These are phyloP conservation scores for Linnemannia exigua DNA, from an alignment of 192 early-diverging fungal genomes.

Conservation along the genomic window DNA sequence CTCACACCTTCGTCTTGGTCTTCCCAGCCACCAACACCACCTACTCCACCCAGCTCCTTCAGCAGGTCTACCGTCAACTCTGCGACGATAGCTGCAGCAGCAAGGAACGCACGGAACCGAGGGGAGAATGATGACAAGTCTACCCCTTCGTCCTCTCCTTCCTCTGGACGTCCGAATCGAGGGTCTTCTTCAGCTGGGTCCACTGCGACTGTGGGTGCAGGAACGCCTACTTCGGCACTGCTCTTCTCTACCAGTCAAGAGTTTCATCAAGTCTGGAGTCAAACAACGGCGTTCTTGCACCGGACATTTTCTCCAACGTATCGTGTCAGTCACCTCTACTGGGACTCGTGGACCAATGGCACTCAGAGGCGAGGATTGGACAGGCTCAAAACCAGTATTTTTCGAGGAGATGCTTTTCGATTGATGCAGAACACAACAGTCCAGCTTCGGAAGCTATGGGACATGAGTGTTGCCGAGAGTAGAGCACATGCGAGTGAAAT, in stretches of 20 bases:
- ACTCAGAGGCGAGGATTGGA: slow-evolving; percentile 48
- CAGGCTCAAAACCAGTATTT: slow-evolving; percentile 27
- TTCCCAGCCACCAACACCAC: neutral
- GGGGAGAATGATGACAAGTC: neutral
- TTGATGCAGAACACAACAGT: slow-evolving; percentile 28
- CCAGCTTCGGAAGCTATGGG: slow-evolving; percentile 16
- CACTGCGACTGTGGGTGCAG: slow-evolving; percentile 8
- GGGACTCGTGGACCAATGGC: slow-evolving; percentile 53
- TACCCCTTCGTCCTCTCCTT: neutral
- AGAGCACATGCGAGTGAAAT: slow-evolving; percentile 13
- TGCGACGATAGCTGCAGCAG: neutral
- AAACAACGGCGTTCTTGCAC: slow-evolving; percentile 41
- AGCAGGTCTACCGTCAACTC: neutral
- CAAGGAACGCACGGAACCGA: neutral
- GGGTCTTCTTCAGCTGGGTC: neutral
- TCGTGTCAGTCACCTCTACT: slow-evolving; percentile 32
- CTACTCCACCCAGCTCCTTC: neutral
- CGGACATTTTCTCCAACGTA: slow-evolving; percentile 53
- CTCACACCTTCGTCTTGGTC: neutral
- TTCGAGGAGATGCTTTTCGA: slow-evolving; percentile 35
- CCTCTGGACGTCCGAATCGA: neutral
- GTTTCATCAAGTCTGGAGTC: slow-evolving; percentile 24
- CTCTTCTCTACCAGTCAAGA: slow-evolving; percentile 36
- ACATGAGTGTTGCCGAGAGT: slow-evolving; percentile 17
- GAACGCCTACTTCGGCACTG: slow-evolving; percentile 19